Conservation (phyloP, 1,284 basidiomycete species). For the Ceratobasidium sp. region DNA sequence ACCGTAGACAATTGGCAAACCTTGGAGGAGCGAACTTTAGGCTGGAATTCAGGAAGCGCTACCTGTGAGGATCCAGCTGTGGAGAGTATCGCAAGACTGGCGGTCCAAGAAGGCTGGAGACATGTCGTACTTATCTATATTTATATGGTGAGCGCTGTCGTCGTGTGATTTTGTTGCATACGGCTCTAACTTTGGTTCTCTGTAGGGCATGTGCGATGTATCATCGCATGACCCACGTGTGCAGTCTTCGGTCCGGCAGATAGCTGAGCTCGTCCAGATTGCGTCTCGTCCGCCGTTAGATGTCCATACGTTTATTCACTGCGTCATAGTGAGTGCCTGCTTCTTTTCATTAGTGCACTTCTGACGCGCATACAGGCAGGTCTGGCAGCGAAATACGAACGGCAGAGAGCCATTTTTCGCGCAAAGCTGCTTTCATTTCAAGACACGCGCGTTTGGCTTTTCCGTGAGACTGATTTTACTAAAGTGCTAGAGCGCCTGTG, state of each 20-base stretch:
- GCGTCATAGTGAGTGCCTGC: not conserved
- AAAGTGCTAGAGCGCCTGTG: conserved; percentile 1
- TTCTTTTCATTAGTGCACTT: not conserved
- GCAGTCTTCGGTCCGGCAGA: conserved; percentile 5
- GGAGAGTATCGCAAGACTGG: not conserved
- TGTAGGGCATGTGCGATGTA: conserved; percentile 7
- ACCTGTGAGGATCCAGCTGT: not conserved
- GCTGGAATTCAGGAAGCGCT: not conserved
- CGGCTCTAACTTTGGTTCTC: not conserved
- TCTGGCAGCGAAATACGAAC: not conserved
- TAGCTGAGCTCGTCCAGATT: not conserved
- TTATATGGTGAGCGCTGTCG: conserved; percentile 4
- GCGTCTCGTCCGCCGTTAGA: too few relatives aligned
- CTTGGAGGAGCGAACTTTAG: not conserved
- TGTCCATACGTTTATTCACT: not conserved
- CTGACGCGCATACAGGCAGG: not conserved
- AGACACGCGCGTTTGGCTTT: conserved; percentile 4
- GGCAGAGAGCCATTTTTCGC: not conserved
- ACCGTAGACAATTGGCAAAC: not conserved
- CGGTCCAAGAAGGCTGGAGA: conserved; percentile 15
- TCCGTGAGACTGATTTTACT: conserved; percentile 11
- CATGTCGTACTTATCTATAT: conserved; percentile 5
- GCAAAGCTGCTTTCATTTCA: not conserved
- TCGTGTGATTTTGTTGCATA: not conserved
- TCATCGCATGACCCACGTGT: conserved; percentile 4